These are phyloP conservation scores for Mycosphaerelloides madeirae DNA, from an alignment of 2,329 filamentous ascomycete species.

Conservation along the genomic window DNA sequence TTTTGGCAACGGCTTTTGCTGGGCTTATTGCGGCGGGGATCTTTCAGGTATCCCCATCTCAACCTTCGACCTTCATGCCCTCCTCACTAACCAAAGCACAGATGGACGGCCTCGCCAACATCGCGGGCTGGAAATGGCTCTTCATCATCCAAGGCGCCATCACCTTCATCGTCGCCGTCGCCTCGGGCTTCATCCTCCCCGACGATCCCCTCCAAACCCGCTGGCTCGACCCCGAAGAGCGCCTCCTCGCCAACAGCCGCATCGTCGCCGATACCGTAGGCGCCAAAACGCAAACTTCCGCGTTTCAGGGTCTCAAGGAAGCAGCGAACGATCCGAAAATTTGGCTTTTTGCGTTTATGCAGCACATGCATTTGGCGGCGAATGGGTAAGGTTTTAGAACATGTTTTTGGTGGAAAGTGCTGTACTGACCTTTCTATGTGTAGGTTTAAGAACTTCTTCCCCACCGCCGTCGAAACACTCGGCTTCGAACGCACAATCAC, in stretches of 20 bases:
- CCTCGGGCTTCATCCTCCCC: conserved; percentile 57
- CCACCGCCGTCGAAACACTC: conserved; percentile 45
- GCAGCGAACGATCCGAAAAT: conserved; percentile 49
- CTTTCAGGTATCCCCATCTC: too few relatives aligned
- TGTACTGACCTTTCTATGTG: too few relatives aligned
- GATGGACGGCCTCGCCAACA: conserved; percentile 56
- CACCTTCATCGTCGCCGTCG: conserved; percentile 57
- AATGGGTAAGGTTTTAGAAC: too few relatives aligned
- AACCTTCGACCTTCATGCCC: too few relatives aligned
- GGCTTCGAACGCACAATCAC: conserved; percentile 48
- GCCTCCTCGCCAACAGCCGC: conserved; percentile 41
- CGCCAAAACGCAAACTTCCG: conserved; percentile 40
- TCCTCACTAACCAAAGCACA: too few relatives aligned
- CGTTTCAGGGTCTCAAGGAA: conserved; percentile 47
- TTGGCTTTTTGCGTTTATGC: conserved; percentile 53
- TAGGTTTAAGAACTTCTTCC: conserved; percentile 48
- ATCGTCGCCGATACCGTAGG: conserved; percentile 51
- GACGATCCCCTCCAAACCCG: conserved; percentile 55
- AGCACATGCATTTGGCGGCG: conserved; percentile 52
- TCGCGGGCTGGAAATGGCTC: conserved; percentile 50
- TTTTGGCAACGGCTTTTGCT: conserved; percentile 61
- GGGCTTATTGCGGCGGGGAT: conserved; percentile 57
- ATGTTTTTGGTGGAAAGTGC: too few relatives aligned
- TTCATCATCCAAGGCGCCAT: conserved; percentile 57
- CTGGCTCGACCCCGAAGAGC: conserved; percentile 46